Conservation (phyloP, 2,329 filamentous ascomycete genomes). For the Cladophialophora exuberans region DNA sequence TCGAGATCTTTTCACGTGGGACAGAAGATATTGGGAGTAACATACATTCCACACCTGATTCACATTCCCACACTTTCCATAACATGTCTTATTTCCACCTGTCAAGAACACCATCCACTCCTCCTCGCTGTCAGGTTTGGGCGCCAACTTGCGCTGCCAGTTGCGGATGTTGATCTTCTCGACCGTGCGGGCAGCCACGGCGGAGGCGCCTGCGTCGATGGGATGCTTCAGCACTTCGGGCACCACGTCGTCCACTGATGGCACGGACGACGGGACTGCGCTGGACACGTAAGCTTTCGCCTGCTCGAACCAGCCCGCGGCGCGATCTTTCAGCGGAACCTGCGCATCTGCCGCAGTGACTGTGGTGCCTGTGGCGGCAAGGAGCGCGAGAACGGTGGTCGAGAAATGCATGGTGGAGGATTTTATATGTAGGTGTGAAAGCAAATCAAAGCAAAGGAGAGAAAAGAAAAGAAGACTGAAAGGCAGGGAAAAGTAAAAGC, state of each 20-base stretch:
- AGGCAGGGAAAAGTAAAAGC: no score
- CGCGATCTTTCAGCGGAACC: conserved; percentile 52
- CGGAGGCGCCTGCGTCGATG: conserved; percentile 48
- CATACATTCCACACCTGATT: conserved; percentile 58
- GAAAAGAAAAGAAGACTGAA: no score
- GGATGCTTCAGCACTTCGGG: conserved; percentile 34
- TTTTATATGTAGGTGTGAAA: not conserved
- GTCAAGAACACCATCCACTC: conserved; percentile 64
- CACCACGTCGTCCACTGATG: conserved; percentile 33
- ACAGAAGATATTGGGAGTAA: conserved; percentile 1
- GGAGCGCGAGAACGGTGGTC: conserved; percentile 50
- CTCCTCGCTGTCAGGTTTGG: conserved; percentile 50
- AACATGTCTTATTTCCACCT: conserved; percentile 68
- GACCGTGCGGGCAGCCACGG: conserved; percentile 55
- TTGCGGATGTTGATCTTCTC: conserved; percentile 59
- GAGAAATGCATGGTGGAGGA: conserved; percentile 55
- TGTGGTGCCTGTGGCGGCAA: no score
- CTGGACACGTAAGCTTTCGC: conserved; percentile 61
- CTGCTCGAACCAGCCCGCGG: conserved; percentile 53
- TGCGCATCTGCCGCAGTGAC: conserved; percentile 53
- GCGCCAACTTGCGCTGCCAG: conserved; percentile 58
- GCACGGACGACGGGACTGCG: no score
- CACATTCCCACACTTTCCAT: conserved; percentile 58
- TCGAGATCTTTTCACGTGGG: no score
- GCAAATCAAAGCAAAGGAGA: not conserved